These are phyloP conservation scores for Cornus florida DNA, from an alignment of 148 eudicot genomes.

Conservation along the genomic window DNA sequence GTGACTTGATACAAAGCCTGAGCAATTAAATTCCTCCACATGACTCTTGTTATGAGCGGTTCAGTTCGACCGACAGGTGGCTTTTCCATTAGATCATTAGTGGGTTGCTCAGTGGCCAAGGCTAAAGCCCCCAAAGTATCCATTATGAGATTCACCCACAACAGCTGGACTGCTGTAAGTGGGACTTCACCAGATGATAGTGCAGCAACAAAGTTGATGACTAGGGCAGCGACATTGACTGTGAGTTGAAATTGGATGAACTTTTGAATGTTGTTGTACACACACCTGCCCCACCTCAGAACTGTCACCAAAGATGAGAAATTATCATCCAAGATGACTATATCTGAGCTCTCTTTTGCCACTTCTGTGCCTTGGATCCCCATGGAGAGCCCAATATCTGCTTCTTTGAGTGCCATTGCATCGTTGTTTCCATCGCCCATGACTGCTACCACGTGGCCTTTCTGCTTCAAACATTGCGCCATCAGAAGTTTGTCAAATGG, in stretches of 20 bases:
- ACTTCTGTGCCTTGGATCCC: slow-evolving; percentile 57
- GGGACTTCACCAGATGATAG: slow-evolving; percentile 45
- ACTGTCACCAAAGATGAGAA: slow-evolving; percentile 44
- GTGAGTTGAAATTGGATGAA: slow-evolving; percentile 56
- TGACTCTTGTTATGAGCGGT: slow-evolving; percentile 38
- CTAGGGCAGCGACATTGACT: slow-evolving; percentile 43
- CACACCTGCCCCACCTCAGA: slow-evolving; percentile 45
- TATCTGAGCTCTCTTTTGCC: slow-evolving; percentile 55
- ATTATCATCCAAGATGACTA: slow-evolving; percentile 48
- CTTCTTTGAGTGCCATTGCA: slow-evolving; percentile 48
- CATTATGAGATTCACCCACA: slow-evolving; percentile 52
- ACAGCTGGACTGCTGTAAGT: slow-evolving; percentile 37
- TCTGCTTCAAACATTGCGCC: slow-evolving; percentile 42
- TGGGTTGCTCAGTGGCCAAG: slow-evolving; percentile 45
- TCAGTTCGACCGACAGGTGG: slow-evolving; percentile 41
- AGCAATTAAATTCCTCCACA: slow-evolving; percentile 42
- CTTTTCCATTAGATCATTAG: slow-evolving; percentile 29
- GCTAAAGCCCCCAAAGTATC: slow-evolving; percentile 51
- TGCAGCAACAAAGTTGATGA: slow-evolving; percentile 46
- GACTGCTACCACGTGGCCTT: slow-evolving; percentile 56
- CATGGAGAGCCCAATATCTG: slow-evolving; percentile 53
- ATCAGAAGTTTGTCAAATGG: slow-evolving; percentile 54
- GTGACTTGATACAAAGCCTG: slow-evolving; percentile 41
- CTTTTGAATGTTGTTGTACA: slow-evolving; percentile 45
- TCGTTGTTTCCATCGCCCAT: slow-evolving; percentile 56